Base-by-base conservation (phyloP, 805 yeast species). In the Hanseniaspora lindneri region DNA sequence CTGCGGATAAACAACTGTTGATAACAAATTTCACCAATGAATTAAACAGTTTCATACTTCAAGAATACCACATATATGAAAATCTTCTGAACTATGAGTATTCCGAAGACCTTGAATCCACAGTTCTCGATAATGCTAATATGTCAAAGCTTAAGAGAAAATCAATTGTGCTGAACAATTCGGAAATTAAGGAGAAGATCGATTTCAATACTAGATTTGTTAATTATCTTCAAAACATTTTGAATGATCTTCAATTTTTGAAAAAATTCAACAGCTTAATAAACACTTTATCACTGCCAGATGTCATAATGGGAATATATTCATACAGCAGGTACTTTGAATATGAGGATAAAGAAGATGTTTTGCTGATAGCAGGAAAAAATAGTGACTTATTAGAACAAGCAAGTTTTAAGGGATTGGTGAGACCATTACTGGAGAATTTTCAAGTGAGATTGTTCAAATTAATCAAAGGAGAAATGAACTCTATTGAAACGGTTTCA, bases 301-400 rank as follows among this genome's bases (percentile, higher is more conserved):
- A 37, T 37, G 13, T 24, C 3, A 37, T 37, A 24, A 37, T 25
- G 29, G 41, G 41, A 9, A 16, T 37, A 10, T 37, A 37, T 16
- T 37, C 41, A n/a, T 37, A 37, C 13, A 37, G 25, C 20, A 37
- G 30, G 25, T 37, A 20, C 7, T 37, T 37, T 37, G 41, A 37
- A 24, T 24, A 37, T n/a, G 41, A 37, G 8, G 20, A 20, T 13
- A n/a, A 37, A 6, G 21, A 24, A 24, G 7, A 27, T 8, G 29
- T 9, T 27, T 27, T 11, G 11, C 11, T 27, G 29, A 9, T 16
- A 7, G 25, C n/a, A 35, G 14, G 8, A 9, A 35, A 4, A 7
- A 11, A 8, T 8, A 11, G 16, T 35, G 39, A 16, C 9, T 9
- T 14, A 11, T 7, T 7, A 11, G n/a, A 37, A 13, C 23, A 25